Evolutionary conservation across 345 rosid genomes (phyloP).

Genomic region (Acer negundo): DNA sequence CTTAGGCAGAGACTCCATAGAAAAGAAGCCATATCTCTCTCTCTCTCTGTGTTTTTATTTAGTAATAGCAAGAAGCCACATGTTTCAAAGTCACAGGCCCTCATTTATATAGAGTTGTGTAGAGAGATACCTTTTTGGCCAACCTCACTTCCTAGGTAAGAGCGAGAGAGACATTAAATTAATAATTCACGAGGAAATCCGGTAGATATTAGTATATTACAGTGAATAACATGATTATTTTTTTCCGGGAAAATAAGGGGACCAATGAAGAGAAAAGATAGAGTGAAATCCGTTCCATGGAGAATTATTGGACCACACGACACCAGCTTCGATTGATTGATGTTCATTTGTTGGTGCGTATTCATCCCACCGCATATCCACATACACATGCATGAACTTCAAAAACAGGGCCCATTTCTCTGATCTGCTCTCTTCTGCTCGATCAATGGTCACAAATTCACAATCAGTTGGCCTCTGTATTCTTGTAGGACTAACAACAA

Average conservation of each 20-base stretch:
- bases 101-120: constrained; percentile 2
- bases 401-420: background rate
- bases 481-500: background rate
- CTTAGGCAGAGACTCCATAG: constrained; percentile 28
- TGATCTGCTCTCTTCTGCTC: background rate
- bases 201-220: background rate
- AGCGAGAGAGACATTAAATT: constrained; percentile 10
- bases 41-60: background rate
- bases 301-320: background rate
- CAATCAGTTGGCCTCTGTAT: background rate
- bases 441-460: background rate
- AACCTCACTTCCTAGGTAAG: background rate
- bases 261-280: background rate
- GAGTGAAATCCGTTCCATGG: constrained; percentile 10
- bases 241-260: background rate
- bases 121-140: background rate
- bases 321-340: background rate
- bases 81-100: background rate
- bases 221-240: background rate
- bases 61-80: constrained; percentile 3
- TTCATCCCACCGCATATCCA: constrained; percentile 11
- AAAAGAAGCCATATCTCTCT: constrained; percentile 21
- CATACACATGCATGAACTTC: background rate
- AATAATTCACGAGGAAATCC: background rate
- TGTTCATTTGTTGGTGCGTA: constrained; percentile 8